Evolutionary conservation across 1,284 basidiomycete genomes (phyloP).

Genomic region (Puccinia novopanici): DNA sequence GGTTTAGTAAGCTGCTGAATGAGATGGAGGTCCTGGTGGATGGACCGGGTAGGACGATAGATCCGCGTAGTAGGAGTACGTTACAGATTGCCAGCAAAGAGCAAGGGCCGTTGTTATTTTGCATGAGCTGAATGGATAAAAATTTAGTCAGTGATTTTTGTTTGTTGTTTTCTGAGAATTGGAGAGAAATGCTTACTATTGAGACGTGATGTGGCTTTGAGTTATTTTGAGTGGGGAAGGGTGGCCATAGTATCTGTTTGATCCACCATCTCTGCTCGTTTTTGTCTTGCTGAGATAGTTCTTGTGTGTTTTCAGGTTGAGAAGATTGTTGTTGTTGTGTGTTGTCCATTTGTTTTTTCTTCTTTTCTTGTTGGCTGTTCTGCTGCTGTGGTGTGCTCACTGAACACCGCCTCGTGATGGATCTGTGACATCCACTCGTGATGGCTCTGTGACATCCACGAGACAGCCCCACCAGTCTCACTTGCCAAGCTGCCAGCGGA

Average conservation of each 20-base stretch:
- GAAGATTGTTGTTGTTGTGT: neutral
- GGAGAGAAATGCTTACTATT: conserved; percentile 22
- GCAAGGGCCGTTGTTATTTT: conserved; percentile 70
- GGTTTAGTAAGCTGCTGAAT: conserved; percentile 77
- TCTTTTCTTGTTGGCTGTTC: neutral
- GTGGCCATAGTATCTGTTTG: conserved; percentile 43
- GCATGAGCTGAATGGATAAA: conserved; percentile 46
- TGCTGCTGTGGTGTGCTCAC: no score
- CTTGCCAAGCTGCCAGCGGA: no score
- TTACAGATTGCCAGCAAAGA: conserved; percentile 88
- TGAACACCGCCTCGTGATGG: no score
- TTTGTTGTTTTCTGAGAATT: neutral
- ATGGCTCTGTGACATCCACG: no score
- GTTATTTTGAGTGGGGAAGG: conserved; percentile 24
- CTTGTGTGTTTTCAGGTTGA: neutral
- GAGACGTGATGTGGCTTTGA: conserved; percentile 14
- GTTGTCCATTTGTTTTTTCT: neutral
- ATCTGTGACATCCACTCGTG: no score
- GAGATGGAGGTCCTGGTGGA: conserved; percentile 69
- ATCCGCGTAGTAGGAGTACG: conserved; percentile 75
- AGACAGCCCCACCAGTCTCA: no score
- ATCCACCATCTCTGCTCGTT: conserved; percentile 38
- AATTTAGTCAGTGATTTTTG: neutral
- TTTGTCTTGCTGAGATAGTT: neutral
- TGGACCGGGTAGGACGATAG: conserved; percentile 70